phyloP scores from a whole-genome alignment of 1,284 basidiomycete genomes.

The Phlebopus sp. region DNA sequence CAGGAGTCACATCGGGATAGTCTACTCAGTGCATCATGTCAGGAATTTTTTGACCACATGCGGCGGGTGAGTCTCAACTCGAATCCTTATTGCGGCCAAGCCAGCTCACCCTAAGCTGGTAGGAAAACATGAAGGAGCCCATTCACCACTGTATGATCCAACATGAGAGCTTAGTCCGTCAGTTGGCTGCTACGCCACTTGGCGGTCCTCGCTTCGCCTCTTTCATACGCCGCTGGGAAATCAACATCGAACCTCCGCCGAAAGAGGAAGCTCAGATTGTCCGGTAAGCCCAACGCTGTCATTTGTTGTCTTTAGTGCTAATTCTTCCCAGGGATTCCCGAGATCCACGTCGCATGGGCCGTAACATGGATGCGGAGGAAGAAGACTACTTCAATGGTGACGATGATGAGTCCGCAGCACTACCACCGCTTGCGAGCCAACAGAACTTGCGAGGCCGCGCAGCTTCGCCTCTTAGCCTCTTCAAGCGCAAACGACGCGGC shows the following conservation, averaged over 20 bases:
- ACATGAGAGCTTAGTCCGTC: constrained; percentile 65
- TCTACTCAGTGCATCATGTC: constrained; percentile 89
- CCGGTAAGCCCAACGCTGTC: constrained; percentile 17
- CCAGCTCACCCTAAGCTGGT: constrained; percentile 7
- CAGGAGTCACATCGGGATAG: constrained; percentile 87
- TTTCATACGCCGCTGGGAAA: constrained; percentile 83
- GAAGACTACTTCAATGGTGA: constrained; percentile 93
- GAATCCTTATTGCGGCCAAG: constrained; percentile 1
- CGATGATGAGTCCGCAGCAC: constrained; percentile 45
- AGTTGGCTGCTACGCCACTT: constrained; percentile 59
- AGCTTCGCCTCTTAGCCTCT: constrained; percentile 34
- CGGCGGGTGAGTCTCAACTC: constrained; percentile 59
- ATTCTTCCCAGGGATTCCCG: constrained; percentile 36
- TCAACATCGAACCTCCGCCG: constrained; percentile 84
- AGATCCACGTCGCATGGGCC: constrained; percentile 43
- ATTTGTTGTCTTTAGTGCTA: background rate
- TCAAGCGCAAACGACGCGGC: constrained; percentile 60
- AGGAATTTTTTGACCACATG: constrained; percentile 93
- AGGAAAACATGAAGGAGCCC: constrained; percentile 88
- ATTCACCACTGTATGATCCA: constrained; percentile 84
- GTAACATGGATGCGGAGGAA: constrained; percentile 65
- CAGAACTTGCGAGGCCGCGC: constrained; percentile 35
- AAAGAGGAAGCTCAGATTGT: constrained; percentile 44
- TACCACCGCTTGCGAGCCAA: constrained; percentile 35
- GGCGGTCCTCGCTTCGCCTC: constrained; percentile 70